Conservation (phyloP, 2,329 filamentous ascomycete species). For the Neophaeococcomyces mojaviensis region DNA sequence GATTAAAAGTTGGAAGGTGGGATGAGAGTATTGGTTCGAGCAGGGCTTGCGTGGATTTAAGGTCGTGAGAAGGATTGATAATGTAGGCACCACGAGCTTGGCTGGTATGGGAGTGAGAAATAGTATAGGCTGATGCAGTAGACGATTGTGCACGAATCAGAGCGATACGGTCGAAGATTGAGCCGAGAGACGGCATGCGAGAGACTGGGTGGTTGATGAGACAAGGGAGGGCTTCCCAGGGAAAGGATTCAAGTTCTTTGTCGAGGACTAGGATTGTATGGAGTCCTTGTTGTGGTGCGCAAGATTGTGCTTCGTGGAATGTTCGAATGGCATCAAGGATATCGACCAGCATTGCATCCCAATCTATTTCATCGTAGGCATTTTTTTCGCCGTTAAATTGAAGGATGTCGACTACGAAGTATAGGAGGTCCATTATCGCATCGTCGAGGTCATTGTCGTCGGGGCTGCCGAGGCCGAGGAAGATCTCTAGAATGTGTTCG, state of each 20-base stretch:
- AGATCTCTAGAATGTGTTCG: slow-evolving; percentile 70
- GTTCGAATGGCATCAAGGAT: slow-evolving; percentile 73
- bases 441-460: slow-evolving; percentile 75
- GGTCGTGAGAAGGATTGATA: slow-evolving; percentile 79
- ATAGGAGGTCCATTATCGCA: slow-evolving; percentile 80
- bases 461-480: slow-evolving; percentile 72
- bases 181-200: slow-evolving; percentile 77
- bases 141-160: slow-evolving; percentile 20
- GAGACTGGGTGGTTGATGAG: slow-evolving; percentile 73
- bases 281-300: slow-evolving; percentile 22
- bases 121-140: slow-evolving; percentile 8
- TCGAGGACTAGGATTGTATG: slow-evolving; percentile 89
- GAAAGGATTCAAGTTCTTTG: slow-evolving; percentile 81
- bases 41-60: slow-evolving; percentile 68
- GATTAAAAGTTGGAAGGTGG: slow-evolving; percentile 21
- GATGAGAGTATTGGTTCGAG: slow-evolving; percentile 49
- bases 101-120: slow-evolving; percentile 7
- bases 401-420: slow-evolving; percentile 91
- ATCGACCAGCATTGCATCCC: slow-evolving; percentile 83
- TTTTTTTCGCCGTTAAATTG: slow-evolving; percentile 96
- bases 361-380: slow-evolving; percentile 95
- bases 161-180: slow-evolving; percentile 65
- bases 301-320: slow-evolving; percentile 53
- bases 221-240: slow-evolving; percentile 92
- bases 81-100: slow-evolving; percentile 54